Percentiles rank a stretch among this genome's conserved stretches.
Conservation (phyloP, 805 yeast species). For the Ogataea neopini region DNA sequence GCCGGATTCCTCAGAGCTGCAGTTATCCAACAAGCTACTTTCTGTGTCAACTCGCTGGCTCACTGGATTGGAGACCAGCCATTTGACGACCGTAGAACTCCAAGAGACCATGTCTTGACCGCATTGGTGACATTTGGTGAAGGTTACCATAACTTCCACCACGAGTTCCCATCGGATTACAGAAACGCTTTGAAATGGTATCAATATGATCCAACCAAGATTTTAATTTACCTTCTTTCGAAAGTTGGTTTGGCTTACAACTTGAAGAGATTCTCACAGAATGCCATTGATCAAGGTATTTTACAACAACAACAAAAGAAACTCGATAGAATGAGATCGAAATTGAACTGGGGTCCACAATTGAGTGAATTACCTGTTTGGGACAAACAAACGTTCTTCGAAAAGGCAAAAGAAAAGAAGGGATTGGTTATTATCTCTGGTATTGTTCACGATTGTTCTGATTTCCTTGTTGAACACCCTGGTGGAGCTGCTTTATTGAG, state of each 20-base stretch:
- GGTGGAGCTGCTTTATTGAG: conserved; percentile 77
- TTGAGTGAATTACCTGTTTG: conserved; percentile 69
- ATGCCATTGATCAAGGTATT: conserved; percentile 80
- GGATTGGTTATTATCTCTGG: conserved; percentile 75
- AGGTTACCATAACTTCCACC: conserved; percentile 89
- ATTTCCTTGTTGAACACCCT: conserved; percentile 74
- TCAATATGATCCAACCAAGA: conserved; percentile 83
- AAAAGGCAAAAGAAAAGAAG: conserved; percentile 46
- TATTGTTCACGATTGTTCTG: conserved; percentile 73
- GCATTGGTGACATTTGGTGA: conserved; percentile 86
- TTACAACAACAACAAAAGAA: conserved; percentile 84
- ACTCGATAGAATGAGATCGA: conserved; percentile 59
- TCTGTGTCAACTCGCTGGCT: conserved; percentile 83
- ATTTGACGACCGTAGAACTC: conserved; percentile 84
- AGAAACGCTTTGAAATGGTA: conserved; percentile 87
- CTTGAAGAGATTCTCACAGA: conserved; percentile 74
- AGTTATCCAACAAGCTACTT: conserved; percentile 79
- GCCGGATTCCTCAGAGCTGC: conserved; percentile 73
- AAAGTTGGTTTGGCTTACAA: conserved; percentile 70
- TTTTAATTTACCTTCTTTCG: conserved; percentile 57
- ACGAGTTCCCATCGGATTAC: conserved; percentile 87
- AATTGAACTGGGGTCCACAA: conserved; percentile 75
- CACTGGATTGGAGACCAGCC: conserved; percentile 88
- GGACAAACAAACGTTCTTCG: conserved; percentile 63
- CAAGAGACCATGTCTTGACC: conserved; percentile 78